phyloP scores from a whole-genome alignment of 2,329 filamentous ascomycete genomes.

The Chaetothyriales sp. region DNA sequence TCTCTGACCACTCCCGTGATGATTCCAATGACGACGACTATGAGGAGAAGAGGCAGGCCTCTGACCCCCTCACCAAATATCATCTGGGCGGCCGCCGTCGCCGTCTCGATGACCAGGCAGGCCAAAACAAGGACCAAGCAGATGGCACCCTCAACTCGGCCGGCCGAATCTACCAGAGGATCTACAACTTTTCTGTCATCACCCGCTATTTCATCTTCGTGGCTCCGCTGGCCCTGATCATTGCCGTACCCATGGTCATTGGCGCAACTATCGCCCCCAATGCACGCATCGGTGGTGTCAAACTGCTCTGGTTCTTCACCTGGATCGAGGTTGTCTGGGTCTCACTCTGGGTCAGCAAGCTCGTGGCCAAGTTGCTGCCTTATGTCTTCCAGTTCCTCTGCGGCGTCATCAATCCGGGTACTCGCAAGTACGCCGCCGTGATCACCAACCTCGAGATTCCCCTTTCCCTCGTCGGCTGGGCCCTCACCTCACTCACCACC shows the following conservation, averaged over 20 bases:
- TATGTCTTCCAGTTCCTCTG: constrained; percentile 45
- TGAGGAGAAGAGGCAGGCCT: constrained; percentile 12
- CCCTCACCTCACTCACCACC: constrained; percentile 43
- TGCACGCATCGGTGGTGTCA: constrained; percentile 40
- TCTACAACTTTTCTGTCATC: constrained; percentile 47
- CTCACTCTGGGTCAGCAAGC: constrained; percentile 47
- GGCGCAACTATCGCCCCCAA: constrained; percentile 36
- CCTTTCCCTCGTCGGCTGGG: constrained; percentile 46
- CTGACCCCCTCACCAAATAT: background rate
- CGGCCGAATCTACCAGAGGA: constrained; percentile 45
- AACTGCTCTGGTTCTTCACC: constrained; percentile 46
- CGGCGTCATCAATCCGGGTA: constrained; percentile 49
- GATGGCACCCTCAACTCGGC: constrained; percentile 43
- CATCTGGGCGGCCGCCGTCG: constrained; percentile 18
- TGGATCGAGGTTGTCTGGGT: constrained; percentile 53
- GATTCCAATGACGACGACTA: background rate
- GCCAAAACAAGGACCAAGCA: constrained; percentile 22
- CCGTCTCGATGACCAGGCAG: constrained; percentile 23
- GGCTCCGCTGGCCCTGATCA: constrained; percentile 39
- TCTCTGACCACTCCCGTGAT: constrained; percentile 12
- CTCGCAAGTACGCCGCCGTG: constrained; percentile 47
- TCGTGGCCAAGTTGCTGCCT: constrained; percentile 43
- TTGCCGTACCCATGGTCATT: constrained; percentile 49
- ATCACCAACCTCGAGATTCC: constrained; percentile 44
- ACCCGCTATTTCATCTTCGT: constrained; percentile 51